Evolutionary conservation across 768 basidiomycete species (phyloP).

Genomic region (Suillus decipiens): DNA sequence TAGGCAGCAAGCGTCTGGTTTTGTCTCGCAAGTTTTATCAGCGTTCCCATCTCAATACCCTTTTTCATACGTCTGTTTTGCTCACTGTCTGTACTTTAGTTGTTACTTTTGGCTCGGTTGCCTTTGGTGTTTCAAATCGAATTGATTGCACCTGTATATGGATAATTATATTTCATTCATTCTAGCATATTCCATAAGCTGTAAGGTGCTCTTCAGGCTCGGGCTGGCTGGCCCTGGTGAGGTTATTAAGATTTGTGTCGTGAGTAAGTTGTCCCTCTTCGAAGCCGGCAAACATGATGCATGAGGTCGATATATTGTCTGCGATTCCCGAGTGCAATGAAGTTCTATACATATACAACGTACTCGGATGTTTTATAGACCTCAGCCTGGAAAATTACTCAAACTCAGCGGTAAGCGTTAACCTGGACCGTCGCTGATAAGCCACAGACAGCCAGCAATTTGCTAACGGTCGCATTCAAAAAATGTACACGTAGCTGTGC

Average conservation of each 20-base stretch:
- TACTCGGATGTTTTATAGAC: neutral
- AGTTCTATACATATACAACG: neutral
- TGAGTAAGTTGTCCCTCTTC: neutral
- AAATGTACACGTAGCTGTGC: neutral
- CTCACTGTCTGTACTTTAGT: slow-evolving; percentile 31
- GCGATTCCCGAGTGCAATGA: neutral
- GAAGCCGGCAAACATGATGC: neutral
- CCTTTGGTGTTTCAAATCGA: slow-evolving; percentile 18
- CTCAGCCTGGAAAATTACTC: neutral
- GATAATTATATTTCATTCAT: slow-evolving; percentile 14
- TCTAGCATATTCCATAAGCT: neutral
- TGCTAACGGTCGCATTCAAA: neutral
- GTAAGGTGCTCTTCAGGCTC: neutral
- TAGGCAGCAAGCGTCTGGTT: slow-evolving; percentile 26
- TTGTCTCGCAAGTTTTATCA: slow-evolving; percentile 14
- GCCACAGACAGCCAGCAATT: neutral
- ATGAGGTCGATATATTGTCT: slow-evolving; percentile 1
- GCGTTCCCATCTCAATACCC: slow-evolving; percentile 28
- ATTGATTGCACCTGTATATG: slow-evolving; percentile 23
- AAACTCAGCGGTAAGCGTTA: neutral
- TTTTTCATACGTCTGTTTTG: slow-evolving; percentile 19
- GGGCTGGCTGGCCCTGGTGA: neutral
- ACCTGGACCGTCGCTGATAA: neutral
- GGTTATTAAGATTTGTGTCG: neutral
- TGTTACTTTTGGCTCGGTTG: slow-evolving; percentile 18